A percentile compares a stretch with the other conserved stretches of the same genome.
Conservation (phyloP, 345 rosid genomes). For the Salix exigua region DNA sequence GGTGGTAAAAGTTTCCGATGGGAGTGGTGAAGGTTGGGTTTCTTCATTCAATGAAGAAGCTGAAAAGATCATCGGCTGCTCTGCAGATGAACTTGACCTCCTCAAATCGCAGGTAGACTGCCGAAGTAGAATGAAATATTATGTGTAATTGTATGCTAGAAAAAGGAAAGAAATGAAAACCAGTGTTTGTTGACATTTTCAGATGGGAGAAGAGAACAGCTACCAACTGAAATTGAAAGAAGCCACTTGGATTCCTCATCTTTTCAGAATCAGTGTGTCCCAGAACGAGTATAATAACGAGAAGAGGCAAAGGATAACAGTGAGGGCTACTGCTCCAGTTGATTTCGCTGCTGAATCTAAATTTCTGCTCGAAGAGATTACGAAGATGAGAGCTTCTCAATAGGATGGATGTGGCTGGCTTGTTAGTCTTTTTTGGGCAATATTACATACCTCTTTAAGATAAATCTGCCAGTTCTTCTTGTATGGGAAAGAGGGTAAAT, state of each 20-base stretch:
- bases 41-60: conserved; percentile 80
- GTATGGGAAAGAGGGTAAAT: too few relatives aligned
- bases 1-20: conserved; percentile 65
- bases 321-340: conserved; percentile 56
- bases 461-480: too few relatives aligned
- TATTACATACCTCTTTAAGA: too few relatives aligned
- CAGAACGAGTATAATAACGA: conserved; percentile 82
- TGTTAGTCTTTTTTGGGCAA: too few relatives aligned
- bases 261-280: conserved; percentile 60
- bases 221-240: conserved; percentile 66
- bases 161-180: not conserved
- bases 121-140: not conserved
- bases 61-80: conserved; percentile 63
- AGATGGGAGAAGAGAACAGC: conserved; percentile 43
- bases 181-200: conserved; percentile 4
- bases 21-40: conserved; percentile 76
- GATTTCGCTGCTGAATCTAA: conserved; percentile 77
- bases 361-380: conserved; percentile 66
- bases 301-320: conserved; percentile 85
- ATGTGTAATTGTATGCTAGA: not conserved
- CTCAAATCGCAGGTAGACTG: conserved; percentile 56
- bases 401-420: conserved; percentile 1
- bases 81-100: conserved; percentile 80
- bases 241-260: conserved; percentile 79
- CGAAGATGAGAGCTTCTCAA: conserved; percentile 48